These are phyloP conservation scores for Sequoiadendron giganteum DNA, from an alignment of 75 land plant genomes.

Conservation along the genomic window DNA sequence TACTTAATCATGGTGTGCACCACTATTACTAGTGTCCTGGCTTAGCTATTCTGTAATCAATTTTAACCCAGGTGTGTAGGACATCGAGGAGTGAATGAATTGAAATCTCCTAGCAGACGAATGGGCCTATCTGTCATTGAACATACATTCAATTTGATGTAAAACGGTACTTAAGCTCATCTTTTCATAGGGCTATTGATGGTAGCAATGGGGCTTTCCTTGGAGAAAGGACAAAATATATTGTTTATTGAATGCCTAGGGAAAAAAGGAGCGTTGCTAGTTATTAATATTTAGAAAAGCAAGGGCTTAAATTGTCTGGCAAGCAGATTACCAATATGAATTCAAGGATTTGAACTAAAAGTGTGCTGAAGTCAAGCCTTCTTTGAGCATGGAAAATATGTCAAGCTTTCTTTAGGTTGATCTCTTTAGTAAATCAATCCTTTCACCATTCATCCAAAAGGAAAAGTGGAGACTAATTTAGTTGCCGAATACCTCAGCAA, in stretches of 20 bases:
- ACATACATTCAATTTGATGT: background rate
- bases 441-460: background rate
- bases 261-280: background rate
- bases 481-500: background rate
- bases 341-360: background rate
- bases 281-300: background rate
- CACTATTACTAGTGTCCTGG: background rate
- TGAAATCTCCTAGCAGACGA: background rate
- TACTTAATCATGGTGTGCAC: background rate
- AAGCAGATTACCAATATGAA: background rate
- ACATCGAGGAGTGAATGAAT: background rate
- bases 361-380: background rate
- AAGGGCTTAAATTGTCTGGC: background rate
- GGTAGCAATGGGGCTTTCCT: background rate
- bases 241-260: background rate
- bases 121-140: background rate
- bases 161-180: background rate
- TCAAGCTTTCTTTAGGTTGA: background rate
- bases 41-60: background rate
- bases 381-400: background rate
- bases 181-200: background rate
- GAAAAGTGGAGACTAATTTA: background rate
- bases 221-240: background rate
- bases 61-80: background rate
- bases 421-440: background rate